Conservation (phyloP, 2,329 filamentous ascomycete genomes). For the Ilyonectria mors-panacis region DNA sequence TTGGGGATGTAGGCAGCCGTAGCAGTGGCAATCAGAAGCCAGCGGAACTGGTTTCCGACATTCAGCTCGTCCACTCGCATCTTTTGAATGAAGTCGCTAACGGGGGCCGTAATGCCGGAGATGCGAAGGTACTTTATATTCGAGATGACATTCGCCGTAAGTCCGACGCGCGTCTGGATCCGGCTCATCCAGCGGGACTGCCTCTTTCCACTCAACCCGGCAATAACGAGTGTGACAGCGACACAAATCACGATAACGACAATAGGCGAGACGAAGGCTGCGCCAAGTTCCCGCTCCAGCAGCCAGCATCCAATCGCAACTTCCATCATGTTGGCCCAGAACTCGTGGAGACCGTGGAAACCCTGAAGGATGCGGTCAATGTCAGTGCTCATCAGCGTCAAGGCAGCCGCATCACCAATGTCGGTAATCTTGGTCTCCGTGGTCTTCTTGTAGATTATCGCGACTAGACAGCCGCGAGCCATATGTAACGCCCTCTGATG, state of each 20-base stretch:
- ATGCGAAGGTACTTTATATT: constrained; percentile 53
- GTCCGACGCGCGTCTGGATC: constrained; percentile 53
- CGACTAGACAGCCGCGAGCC: constrained; percentile 51
- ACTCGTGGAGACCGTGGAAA: constrained; percentile 54
- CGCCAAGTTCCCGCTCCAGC: constrained; percentile 61
- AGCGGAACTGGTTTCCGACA: constrained; percentile 46
- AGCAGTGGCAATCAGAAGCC: constrained; percentile 39
- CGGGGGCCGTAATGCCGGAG: constrained; percentile 46
- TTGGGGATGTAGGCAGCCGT: constrained; percentile 53
- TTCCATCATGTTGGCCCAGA: constrained; percentile 59
- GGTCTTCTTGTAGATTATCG: constrained; percentile 54
- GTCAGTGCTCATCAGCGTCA: constrained; percentile 65
- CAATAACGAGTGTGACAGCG: constrained; percentile 29
- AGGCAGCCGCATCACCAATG: constrained; percentile 55
- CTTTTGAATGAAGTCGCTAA: constrained; percentile 48
- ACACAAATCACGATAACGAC: constrained; percentile 55
- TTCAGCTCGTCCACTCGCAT: constrained; percentile 49
- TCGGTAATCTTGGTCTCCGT: constrained; percentile 48
- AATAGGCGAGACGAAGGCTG: constrained; percentile 63
- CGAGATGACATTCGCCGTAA: constrained; percentile 50
- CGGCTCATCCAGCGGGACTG: constrained; percentile 55
- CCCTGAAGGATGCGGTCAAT: constrained; percentile 59
- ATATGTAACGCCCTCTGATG: constrained; percentile 51
- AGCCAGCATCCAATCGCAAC: constrained; percentile 62
- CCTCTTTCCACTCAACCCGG: constrained; percentile 31